Conservation (phyloP, 257 asterid genomes). For the Rubia yunnanensis region DNA sequence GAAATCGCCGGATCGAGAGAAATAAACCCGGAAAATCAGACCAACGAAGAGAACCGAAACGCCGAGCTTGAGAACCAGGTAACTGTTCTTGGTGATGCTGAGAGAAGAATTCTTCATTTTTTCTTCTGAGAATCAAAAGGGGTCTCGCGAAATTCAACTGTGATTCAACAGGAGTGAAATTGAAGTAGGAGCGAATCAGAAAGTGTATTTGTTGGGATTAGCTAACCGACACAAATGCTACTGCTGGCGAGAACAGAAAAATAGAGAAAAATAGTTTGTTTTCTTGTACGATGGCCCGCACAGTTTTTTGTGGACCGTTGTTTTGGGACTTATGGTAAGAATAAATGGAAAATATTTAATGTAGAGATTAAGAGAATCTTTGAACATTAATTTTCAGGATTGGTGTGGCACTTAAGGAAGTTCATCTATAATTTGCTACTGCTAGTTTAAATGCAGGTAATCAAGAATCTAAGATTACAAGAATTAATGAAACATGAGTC, state of each 20-base stretch:
- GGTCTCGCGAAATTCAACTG: neutral
- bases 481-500: too few species aligned
- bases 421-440: too few species aligned
- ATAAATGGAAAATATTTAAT: neutral
- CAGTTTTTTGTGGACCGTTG: conserved; percentile 4
- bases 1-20: conserved; percentile 37
- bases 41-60: conserved; percentile 41
- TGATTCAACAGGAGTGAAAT: neutral
- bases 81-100: conserved; percentile 38
- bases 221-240: neutral
- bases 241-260: neutral
- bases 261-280: neutral
- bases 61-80: conserved; percentile 45
- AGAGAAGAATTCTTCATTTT: conserved; percentile 17
- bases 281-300: neutral
- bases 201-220: neutral
- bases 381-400: neutral
- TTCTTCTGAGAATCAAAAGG: neutral
- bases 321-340: neutral
- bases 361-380: neutral
- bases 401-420: neutral
- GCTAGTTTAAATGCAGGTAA: too few species aligned
- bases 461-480: too few species aligned
- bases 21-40: conserved; percentile 43
- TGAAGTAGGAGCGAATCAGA: neutral